phyloP scores from a whole-genome alignment of 352 stramenopile species.

The Hyphochytrium catenoides region DNA sequence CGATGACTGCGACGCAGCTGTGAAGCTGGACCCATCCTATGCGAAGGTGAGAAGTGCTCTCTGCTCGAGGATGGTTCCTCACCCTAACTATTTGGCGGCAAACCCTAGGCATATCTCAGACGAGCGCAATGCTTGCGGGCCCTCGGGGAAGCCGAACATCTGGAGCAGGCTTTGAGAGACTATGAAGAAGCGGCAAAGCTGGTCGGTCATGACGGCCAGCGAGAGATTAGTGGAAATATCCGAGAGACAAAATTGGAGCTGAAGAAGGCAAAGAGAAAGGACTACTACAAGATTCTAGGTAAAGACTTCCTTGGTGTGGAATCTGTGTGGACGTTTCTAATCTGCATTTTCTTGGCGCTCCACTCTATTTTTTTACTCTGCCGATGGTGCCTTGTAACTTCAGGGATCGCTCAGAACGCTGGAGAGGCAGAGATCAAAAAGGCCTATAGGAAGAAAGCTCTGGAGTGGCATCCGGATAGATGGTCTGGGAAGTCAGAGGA shows the following conservation, averaged over 20 bases:
- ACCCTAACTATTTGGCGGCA: too few species aligned
- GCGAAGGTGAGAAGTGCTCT: too few species aligned
- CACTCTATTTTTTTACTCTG: slow-evolving; percentile 11
- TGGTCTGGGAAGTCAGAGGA: slow-evolving; percentile 66
- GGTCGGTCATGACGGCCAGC: slow-evolving; percentile 38
- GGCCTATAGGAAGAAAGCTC: slow-evolving; percentile 76
- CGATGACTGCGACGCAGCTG: slow-evolving; percentile 60
- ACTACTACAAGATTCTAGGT: slow-evolving; percentile 87
- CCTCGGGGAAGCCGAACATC: slow-evolving; percentile 50
- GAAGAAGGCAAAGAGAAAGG: slow-evolving; percentile 83
- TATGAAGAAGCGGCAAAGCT: slow-evolving; percentile 69
- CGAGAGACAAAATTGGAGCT: slow-evolving; percentile 66
- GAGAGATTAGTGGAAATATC: slow-evolving; percentile 50
- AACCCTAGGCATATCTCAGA: slow-evolving; percentile 48
- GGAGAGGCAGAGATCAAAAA: slow-evolving; percentile 91
- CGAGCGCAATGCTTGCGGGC: slow-evolving; percentile 47
- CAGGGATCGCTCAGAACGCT: slow-evolving; percentile 41
- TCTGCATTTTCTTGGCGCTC: too few species aligned
- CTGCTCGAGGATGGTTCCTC: too few species aligned
- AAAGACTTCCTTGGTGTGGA: too few species aligned
- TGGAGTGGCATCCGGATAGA: slow-evolving; percentile 90
- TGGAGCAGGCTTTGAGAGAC: slow-evolving; percentile 65
- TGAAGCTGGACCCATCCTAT: slow-evolving; percentile 73
- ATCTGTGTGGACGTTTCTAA: too few species aligned
- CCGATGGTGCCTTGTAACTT: slow-evolving; percentile 30